Evolutionary conservation across 495 filamentous ascomycete genomes (phyloP).

Genomic region (Aspergillus bertholletiae): DNA sequence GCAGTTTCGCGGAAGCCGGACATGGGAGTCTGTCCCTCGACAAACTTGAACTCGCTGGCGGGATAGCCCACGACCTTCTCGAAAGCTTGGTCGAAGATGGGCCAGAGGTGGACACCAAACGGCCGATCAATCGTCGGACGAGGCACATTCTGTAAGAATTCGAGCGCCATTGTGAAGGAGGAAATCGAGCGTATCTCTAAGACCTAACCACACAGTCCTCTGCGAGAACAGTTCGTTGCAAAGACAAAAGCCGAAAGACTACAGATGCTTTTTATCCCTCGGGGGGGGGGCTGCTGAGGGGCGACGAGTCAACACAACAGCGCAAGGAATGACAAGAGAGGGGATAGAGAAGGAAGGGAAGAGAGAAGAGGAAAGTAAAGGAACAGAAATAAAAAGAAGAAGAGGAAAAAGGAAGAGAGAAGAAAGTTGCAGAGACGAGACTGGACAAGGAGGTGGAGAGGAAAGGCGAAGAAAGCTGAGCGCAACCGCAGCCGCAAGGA

Average conservation of each 20-base stretch:
- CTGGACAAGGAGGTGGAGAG: constrained; percentile 18
- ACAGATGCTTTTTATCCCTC: constrained; percentile 10
- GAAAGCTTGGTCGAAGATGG: constrained; percentile 85
- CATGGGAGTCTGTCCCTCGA: constrained; percentile 54
- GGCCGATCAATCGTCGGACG: constrained; percentile 83
- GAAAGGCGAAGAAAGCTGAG: constrained; percentile 19
- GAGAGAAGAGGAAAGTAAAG: constrained; percentile 2
- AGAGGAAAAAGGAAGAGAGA: constrained; percentile 13
- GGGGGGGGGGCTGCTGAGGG: constrained; percentile 4
- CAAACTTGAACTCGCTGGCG: constrained; percentile 58
- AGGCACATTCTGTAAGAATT: constrained; percentile 62
- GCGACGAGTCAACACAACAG: constrained; percentile 4
- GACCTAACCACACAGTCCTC: neutral
- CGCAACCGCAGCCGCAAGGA: neutral
- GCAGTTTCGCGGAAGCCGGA: constrained; percentile 57
- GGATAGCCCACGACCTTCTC: constrained; percentile 65
- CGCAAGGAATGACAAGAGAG: constrained; percentile 24
- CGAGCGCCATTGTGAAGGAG: constrained; percentile 37
- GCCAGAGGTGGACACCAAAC: constrained; percentile 91
- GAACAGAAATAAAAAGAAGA: constrained; percentile 2
- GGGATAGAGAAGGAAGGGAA: constrained; percentile 23
- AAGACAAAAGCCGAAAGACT: neutral
- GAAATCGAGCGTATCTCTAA: neutral
- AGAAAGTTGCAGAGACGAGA: constrained; percentile 4
- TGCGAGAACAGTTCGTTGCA: constrained; percentile 1